Base-by-base conservation (phyloP, 805 yeast species). In the Pichia ethanolica region DNA sequence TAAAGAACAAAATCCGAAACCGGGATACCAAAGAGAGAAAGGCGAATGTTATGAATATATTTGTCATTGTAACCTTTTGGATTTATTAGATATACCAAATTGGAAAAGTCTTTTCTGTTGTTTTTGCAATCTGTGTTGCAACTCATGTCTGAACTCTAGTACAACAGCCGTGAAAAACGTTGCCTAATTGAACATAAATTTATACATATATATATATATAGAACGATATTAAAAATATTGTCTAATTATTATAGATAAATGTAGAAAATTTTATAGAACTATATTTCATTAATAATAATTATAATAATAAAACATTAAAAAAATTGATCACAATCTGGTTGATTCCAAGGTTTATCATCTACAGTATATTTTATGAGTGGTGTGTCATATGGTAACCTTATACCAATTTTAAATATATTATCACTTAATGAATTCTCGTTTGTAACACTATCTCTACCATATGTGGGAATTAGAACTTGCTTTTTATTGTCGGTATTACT, bases 341-440 rank as follows among this genome's bases (percentile, higher is more conserved):
- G 56, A 35, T 72, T 67, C 86, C 86, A 82, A 0, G 85, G 78
- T 41, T 61, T 47, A 58, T 81, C 86, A 0, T 35, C 42, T 0
- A 48, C 3, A 0, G 39, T 45, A 55, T 81, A 82, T 43, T 59
- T 62, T 7, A 46, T 49, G 0, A 81, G 73, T 1, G 87, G 86
- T 12, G 79, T 53, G 45, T 64, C 70, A 54, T 79, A 81, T 0
- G 87, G 87, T 33, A 82, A 48, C 30, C 79, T 57, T 0, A 81
- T 63, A 0, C 78, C 75, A 2, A 63, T 60, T n/a, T 43, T 41
- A 3, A 53, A 46, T 7, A 13, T 11, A 8, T 36, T 46, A 13
- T 27, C 39, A 13, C 38, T 48, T 4, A 44, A 25, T 1, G 35
- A 41, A 7, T 41, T 14, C 12, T 20, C 48, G 11, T 43, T 32